Evolutionary conservation across 306 rosid genomes (phyloP).

Genomic region (Carpinus viminea): DNA sequence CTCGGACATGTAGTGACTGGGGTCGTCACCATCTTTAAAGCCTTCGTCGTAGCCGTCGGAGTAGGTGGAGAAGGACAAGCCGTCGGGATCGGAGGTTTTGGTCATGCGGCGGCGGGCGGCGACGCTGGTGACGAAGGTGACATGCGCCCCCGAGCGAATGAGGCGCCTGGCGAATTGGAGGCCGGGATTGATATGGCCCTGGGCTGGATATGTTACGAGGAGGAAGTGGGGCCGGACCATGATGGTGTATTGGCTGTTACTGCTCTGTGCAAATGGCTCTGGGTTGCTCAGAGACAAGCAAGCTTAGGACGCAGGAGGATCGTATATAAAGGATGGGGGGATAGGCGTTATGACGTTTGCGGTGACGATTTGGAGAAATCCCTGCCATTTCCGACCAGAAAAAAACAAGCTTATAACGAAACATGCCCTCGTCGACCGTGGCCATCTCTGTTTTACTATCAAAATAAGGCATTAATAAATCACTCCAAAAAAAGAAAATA

Average conservation of each 20-base stretch:
- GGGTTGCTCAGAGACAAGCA: too few relatives aligned
- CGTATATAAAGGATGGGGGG: too few relatives aligned
- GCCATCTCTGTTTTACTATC: too few relatives aligned
- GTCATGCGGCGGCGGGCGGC: conserved; percentile 25
- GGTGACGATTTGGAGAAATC: too few relatives aligned
- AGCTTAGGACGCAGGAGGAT: too few relatives aligned
- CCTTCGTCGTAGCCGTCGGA: conserved; percentile 47
- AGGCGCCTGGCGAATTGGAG: conserved; percentile 45
- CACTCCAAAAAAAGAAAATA: too few relatives aligned
- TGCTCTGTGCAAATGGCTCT: too few relatives aligned
- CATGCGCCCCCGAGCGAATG: conserved; percentile 26
- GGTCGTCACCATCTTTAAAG: background rate
- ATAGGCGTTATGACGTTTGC: too few relatives aligned
- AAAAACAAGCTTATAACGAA: too few relatives aligned
- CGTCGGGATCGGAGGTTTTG: conserved; percentile 8
- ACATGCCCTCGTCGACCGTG: too few relatives aligned
- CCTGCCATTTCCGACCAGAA: too few relatives aligned
- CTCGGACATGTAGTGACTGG: background rate
- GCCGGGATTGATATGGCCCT: conserved; percentile 55
- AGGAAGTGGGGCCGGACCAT: conserved; percentile 35
- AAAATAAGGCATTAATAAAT: too few relatives aligned
- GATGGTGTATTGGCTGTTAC: background rate
- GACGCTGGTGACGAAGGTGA: conserved; percentile 36
- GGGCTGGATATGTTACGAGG: conserved; percentile 36
- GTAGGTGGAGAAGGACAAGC: conserved; percentile 26